Base-by-base conservation (phyloP, 2,329 filamentous ascomycete genomes). In the Ophioceras dolichostomum region DNA sequence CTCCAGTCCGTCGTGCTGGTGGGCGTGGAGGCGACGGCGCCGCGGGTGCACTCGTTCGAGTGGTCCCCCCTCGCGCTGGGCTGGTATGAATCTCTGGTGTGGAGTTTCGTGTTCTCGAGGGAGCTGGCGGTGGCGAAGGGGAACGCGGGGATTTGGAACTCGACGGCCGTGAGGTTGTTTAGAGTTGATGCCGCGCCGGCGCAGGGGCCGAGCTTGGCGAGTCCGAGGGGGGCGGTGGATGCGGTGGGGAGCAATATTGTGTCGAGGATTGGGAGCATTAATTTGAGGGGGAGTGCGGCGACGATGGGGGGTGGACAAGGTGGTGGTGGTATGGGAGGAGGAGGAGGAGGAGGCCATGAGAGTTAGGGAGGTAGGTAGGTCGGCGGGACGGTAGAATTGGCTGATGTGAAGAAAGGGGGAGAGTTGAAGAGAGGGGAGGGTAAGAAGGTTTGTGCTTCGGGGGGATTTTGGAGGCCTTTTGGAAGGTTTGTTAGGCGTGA, bases 41-140 rank as follows among this genome's bases (percentile, higher is more conserved):
- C 30, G 16, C 47, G 83, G 22, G 80, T 91, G 13, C 88, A 95
- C 53, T 80, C 85, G 12, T 96, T 96, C 51, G 86, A 94, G 60
- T 96, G 89, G 89, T 89, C 87, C 3, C 79, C 84, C 1, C 66
- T 94, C 24, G 83, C 85, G 0, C 68, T 96, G 36, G 89, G 88
- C 34, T 96, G 91, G 91, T 95, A 96, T 56, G 86, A 95, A 58
- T 89, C 85, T 5, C 67, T 96, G 10, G 68, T 98, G 9, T 98
- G 91, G 91, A 80, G 86, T 13, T 84, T 95, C 48, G 77, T 95
- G 37, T 96, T 95, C 55, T 79, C 83, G 20, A 80, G 79, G 49
- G 91, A 98, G 61, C 85, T 94, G 78, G 77, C 87, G 40, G 76
- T 89, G 20, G 76, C 81, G 1, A 88, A 82, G 53, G 88, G 88